These are phyloP conservation scores for Rhynchosporium graminicola DNA, from an alignment of 2,329 filamentous ascomycete species.

Conservation along the genomic window DNA sequence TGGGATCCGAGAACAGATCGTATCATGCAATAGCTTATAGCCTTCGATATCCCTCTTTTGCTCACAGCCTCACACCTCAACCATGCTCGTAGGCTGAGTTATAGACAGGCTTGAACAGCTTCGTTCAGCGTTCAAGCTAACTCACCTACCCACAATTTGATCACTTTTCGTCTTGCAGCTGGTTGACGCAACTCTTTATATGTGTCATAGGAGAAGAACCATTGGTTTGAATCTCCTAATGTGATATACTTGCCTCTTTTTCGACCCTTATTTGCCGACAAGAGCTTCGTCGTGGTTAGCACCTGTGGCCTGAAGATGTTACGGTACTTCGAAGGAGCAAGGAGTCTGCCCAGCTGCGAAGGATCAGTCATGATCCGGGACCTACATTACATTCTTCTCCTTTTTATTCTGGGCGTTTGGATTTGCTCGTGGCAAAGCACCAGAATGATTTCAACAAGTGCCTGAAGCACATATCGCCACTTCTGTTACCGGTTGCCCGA, in stretches of 20 bases:
- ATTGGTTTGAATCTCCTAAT: background rate
- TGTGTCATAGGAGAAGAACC: background rate
- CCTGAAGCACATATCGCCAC: background rate
- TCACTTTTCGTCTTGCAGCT: background rate
- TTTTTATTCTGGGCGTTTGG: background rate
- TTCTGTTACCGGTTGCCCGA: too few relatives aligned
- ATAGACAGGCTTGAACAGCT: too few relatives aligned
- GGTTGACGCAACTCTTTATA: background rate
- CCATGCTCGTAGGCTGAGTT: background rate
- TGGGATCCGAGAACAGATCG: too few relatives aligned
- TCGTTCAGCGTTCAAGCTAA: background rate
- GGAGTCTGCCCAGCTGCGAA: background rate
- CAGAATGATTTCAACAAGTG: background rate
- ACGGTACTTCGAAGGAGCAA: background rate
- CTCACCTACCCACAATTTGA: background rate
- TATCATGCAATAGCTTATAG: too few relatives aligned
- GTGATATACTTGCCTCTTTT: too few relatives aligned
- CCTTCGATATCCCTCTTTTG: background rate
- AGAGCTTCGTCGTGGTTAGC: too few relatives aligned
- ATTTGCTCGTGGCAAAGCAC: background rate
- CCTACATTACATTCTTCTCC: too few relatives aligned
- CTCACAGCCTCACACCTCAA: background rate
- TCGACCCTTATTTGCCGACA: too few relatives aligned
- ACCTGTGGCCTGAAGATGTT: background rate
- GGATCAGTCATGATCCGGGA: background rate